Evolutionary conservation across 352 stramenopile genomes (phyloP), one percentile per base, ranked within the genome.

Genomic region (Aphanomyces invadans): DNA sequence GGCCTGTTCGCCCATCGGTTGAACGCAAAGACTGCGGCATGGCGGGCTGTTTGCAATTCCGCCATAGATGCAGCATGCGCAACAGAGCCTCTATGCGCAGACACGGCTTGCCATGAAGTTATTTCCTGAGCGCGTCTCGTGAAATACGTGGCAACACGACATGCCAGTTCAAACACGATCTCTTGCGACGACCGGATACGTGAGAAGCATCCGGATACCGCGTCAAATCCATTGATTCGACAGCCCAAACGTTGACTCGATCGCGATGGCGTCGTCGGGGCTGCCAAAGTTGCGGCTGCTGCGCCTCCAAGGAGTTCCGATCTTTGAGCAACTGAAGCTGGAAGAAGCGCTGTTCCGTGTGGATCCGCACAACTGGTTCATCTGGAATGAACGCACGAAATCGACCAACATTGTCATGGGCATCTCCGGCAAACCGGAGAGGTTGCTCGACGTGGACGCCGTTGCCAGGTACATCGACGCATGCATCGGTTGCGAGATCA

Each of bases 271-370:
- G 21, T 10, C 19, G 12, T 67, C 60, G 17, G 42, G 23, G 45
- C 42, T 67, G 49, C 60, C 60, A 3, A 67, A 67, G 49, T 26
- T 67, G 19, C 60, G 60, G 69, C 88, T 92, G 62, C 71, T 95
- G 74, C 80, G 81, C 17, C 71, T 95, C 53, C 79, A 67, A 12
- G 21, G 72, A 19, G 71, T 75, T 38, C 71, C 83, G 48, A 95
- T 95, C 72, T 73, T 87, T 44, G 75, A 90, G 66, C 84, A 93
- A 70, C 80, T 98, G 10, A 77, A 77, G 51, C 75, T 98, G 11
- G 95, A 98, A 75, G 95, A 98, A 75, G 82, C 89, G 48, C 75
- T 98, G 0, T 92, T 98, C 56, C 88, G 92, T 42, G 83, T 94
- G 39, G 89, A 97, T 49, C 81, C 76, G 33, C 72, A 86, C 38